Base-by-base conservation (phyloP, 345 rosid species). In the Conringia planisiliqua region DNA sequence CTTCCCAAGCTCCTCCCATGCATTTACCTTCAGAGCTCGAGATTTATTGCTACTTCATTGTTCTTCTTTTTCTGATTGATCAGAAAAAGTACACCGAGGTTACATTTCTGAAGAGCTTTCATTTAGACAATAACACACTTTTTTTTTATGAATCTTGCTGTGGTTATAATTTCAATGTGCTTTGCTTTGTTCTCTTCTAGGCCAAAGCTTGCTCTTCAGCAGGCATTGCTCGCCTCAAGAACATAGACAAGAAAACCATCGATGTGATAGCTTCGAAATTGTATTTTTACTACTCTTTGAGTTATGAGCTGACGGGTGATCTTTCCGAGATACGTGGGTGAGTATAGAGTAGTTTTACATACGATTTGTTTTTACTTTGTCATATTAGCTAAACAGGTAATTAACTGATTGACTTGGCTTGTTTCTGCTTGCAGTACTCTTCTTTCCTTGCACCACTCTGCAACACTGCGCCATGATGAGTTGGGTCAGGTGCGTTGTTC, bases 121-220 rank as follows among this genome's bases (percentile, higher is more conserved):
- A 32, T 29, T 68, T 54, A 38, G 11, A n/a, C n/a, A n/a, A n/a
- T n/a, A n/a, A n/a, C n/a, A n/a, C n/a, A n/a, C n/a, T n/a, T n/a
- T n/a, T 58, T 40, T 6, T 5, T 12, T 29, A 59, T 20, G 18
- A 50, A 18, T 14, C 64, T 30, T 59, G 42, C 4, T 16, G 33
- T 5, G 36, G 20, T 63, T 1, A 65, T 24, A n/a, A n/a, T 63
- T 46, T 32, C 4, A 17, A 12, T 44, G 14, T 59, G 22, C 7
- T 54, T 74, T 60, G 4, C 48, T 54, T 20, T 30, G 12, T 11
- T 73, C 0, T 10, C 13, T 82, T 46, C 65, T 66, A 90, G 98
- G 96, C 96, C 36, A 94, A 94, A 86, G 89, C 86, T 79, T 94
- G 97, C 82, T 85, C 96, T 54, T 80, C 93, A 0, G 89, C 89